Evolutionary conservation across 768 basidiomycete genomes (phyloP).

Genomic region (Gymnopilus junonius): DNA sequence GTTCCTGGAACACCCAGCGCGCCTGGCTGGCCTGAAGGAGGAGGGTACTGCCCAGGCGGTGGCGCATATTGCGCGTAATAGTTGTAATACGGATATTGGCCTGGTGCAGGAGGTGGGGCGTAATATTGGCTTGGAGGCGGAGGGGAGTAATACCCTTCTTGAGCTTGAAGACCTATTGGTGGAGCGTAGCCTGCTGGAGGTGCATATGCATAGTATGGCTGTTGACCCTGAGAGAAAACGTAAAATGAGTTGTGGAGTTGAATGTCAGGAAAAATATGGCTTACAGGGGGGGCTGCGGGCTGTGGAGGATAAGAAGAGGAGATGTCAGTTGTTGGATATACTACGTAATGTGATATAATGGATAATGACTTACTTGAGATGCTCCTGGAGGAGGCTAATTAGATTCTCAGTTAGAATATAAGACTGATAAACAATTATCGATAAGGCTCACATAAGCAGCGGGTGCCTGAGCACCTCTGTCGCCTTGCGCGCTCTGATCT

Average conservation of each 20-base stretch:
- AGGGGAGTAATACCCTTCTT: constrained; percentile 10
- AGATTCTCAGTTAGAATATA: neutral
- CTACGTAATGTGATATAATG: neutral
- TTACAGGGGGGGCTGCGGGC: neutral
- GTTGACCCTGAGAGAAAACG: constrained; percentile 1
- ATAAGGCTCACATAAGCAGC: neutral
- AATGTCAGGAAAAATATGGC: neutral
- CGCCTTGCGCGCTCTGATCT: neutral
- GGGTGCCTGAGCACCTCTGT: neutral
- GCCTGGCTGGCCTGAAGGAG: neutral
- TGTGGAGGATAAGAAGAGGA: neutral
- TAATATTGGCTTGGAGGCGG: constrained; percentile 17
- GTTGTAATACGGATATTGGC: constrained; percentile 23
- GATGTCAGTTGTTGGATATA: neutral
- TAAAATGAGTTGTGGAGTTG: neutral
- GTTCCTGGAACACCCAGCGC: neutral
- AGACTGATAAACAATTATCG: neutral
- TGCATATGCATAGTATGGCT: constrained; percentile 12
- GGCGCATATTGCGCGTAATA: constrained; percentile 14
- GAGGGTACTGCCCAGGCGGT: constrained; percentile 12
- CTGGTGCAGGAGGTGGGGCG: constrained; percentile 18
- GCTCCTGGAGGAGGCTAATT: constrained; percentile 3
- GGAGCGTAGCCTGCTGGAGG: constrained; percentile 7
- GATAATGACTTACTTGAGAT: constrained; percentile 2
- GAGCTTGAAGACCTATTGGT: neutral